Percentiles rank a stretch among this genome's conserved stretches.
These are phyloP conservation scores for Ottelia alismoides DNA, from an alignment of 106 monocot species.

Conservation along the genomic window DNA sequence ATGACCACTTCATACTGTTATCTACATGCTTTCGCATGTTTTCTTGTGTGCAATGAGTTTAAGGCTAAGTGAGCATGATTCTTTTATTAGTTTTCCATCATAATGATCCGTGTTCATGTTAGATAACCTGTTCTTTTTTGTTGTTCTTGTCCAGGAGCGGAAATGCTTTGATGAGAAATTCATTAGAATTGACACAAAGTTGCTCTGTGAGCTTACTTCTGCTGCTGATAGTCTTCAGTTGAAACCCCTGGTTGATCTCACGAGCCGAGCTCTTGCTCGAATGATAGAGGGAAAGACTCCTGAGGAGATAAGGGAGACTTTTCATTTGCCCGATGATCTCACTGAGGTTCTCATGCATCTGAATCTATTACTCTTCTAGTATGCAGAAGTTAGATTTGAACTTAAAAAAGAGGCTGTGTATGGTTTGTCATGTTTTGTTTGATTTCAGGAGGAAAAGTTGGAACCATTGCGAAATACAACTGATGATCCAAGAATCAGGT, in stretches of 20 bases:
- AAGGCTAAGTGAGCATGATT: too few species aligned
- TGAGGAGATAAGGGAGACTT: conserved; percentile 88
- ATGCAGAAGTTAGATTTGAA: too few species aligned
- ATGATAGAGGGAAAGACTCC: conserved; percentile 96
- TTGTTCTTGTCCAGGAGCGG: conserved; percentile 58
- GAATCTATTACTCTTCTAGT: too few species aligned
- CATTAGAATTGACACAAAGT: conserved; percentile 61
- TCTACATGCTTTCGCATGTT: too few species aligned
- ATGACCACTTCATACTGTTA: too few species aligned
- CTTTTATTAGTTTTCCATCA: too few species aligned
- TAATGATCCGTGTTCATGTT: neutral
- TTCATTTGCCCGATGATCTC: conserved; percentile 94
- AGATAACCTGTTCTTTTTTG: neutral
- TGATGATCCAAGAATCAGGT: conserved; percentile 80
- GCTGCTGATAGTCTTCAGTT: conserved; percentile 89
- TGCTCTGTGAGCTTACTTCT: conserved; percentile 82
- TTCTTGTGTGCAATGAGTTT: too few species aligned
- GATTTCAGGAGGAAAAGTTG: conserved; percentile 82
- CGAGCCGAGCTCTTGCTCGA: conserved; percentile 84
- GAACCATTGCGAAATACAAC: conserved; percentile 79
- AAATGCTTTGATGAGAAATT: conserved; percentile 93
- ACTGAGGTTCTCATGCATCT: conserved; percentile 98
- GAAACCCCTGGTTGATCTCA: conserved; percentile 86
- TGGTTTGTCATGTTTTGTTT: neutral
- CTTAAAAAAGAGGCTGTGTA: too few species aligned